Evolutionary conservation across 2,329 filamentous ascomycete genomes (phyloP), one percentile per base, ranked within the genome.

Genomic region (Hymenoscyphus linearis): DNA sequence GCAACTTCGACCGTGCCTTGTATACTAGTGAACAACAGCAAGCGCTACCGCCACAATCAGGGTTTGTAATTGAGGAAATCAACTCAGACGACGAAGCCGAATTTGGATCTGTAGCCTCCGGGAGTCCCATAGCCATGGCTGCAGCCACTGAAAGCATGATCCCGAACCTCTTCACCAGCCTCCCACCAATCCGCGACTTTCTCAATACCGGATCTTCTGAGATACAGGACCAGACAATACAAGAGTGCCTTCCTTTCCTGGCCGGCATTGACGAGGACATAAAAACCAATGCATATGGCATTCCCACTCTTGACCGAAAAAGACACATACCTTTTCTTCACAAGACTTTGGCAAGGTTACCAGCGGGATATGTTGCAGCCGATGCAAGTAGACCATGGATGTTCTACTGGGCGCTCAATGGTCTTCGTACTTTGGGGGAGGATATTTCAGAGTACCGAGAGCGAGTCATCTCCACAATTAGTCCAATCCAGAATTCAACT

Each of bases 361-460:
- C 93, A 0, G 77, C 82, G 7, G 79, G 78, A 3, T 96, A 89
- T 75, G 85, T 88, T 58, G 82, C 81, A 55, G 84, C 92, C 67
- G 95, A 99, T 78, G 88, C 95, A 35, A 93, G 90, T 72, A 82
- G 93, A 60, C 93, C 95, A 10, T 99, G 95, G 95, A 84, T 96
- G 70, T 82, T 96, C 66, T 98, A 97, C 77, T 99, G 95, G 95
- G 89, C 85, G 58, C 79, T 98, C 59, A 85, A 87, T 36, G 91
- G 85, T 2, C 79, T 99, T 66, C 79, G 82, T 27, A 79, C 93
- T 36, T 78, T 99, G 56, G 92, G 91, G 55, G 85, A 92, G 71
- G 90, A 96, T 72, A 75, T 85, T 44, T 78, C 76, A 7, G 70
- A 73, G 60, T 93, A 91, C 74, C 84, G 87, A 60, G 78, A 88